Conservation (phyloP, 1,139 yeast genomes). For the Kurtzmaniella quercitrusa region DNA sequence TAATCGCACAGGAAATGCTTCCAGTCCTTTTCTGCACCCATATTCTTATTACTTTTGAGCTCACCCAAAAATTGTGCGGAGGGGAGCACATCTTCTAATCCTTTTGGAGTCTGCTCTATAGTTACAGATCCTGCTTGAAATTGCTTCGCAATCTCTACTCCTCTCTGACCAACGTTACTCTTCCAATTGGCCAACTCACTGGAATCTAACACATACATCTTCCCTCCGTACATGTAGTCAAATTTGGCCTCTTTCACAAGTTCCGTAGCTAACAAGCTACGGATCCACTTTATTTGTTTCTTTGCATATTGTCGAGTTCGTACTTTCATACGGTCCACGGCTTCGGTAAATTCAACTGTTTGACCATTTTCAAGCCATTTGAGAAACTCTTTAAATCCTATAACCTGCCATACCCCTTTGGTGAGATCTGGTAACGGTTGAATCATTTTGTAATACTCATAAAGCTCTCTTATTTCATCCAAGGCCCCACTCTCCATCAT, state of each 20-base stretch:
- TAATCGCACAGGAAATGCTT: conserved; percentile 62
- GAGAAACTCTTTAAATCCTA: conserved; percentile 90
- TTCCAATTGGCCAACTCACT: conserved; percentile 65
- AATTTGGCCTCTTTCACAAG: conserved; percentile 49
- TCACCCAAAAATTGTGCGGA: conserved; percentile 14
- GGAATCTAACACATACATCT: conserved; percentile 69
- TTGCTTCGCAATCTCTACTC: conserved; percentile 44
- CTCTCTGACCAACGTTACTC: conserved; percentile 50
- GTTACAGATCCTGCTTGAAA: conserved; percentile 20
- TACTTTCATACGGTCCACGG: conserved; percentile 75
- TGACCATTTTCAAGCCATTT: conserved; percentile 58
- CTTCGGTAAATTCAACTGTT: conserved; percentile 28
- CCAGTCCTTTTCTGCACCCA: conserved; percentile 52
- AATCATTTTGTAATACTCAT: conserved; percentile 30
- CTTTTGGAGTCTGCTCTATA: conserved; percentile 39
- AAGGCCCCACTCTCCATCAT: conserved; percentile 74
- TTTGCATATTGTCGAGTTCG: conserved; percentile 86
- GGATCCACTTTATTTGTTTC: conserved; percentile 91
- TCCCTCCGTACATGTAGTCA: conserved; percentile 54
- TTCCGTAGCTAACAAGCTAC: conserved; percentile 64
- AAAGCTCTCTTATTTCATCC: conserved; percentile 62
- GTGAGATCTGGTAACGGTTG: conserved; percentile 49
- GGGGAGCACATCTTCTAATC: conserved; percentile 33
- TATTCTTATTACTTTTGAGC: conserved; percentile 32
- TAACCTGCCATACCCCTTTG: conserved; percentile 89